Percentiles rank a stretch among this genome's conserved stretches.
These are phyloP conservation scores for Didymella pinodella DNA, from an alignment of 2,329 filamentous ascomycete genomes.

Conservation along the genomic window DNA sequence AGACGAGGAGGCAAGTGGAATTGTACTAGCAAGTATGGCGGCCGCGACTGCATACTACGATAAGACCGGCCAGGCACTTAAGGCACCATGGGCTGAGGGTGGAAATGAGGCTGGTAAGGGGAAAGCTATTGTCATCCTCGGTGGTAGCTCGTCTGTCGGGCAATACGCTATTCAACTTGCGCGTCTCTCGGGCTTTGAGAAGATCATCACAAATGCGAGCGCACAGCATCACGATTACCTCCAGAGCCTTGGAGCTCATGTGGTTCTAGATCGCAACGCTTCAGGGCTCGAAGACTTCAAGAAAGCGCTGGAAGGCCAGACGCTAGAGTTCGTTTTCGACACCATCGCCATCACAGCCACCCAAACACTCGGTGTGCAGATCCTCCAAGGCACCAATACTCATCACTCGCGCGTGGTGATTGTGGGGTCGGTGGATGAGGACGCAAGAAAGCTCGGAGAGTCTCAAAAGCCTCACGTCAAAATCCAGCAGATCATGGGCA, in stretches of 20 bases:
- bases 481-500: constrained; percentile 14
- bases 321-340: constrained; percentile 23
- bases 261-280: constrained; percentile 14
- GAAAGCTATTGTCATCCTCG: constrained; percentile 49
- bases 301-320: constrained; percentile 7
- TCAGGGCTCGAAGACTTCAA: constrained; percentile 9
- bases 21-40: constrained; percentile 19
- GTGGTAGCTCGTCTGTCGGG: constrained; percentile 50
- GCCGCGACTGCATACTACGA: constrained; percentile 16
- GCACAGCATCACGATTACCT: constrained; percentile 45
- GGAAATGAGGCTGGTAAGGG: constrained; percentile 15
- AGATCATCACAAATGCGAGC: constrained; percentile 48
- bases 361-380: constrained; percentile 12
- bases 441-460: constrained; percentile 14
- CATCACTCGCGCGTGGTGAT: constrained; percentile 4
- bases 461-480: constrained; percentile 11
- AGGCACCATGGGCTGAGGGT: constrained; percentile 26
- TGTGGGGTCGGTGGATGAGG: background rate
- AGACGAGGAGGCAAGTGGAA: constrained; percentile 15
- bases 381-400: constrained; percentile 12
- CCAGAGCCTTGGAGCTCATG: constrained; percentile 44
- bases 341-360: constrained; percentile 11
- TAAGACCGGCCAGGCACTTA: constrained; percentile 17
- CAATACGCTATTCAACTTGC: constrained; percentile 50
- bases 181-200: constrained; percentile 43